Percentiles rank a stretch among this genome's conserved stretches.
phyloP scores from a whole-genome alignment of 1,284 basidiomycete species.

The Testicularia cyperi region DNA sequence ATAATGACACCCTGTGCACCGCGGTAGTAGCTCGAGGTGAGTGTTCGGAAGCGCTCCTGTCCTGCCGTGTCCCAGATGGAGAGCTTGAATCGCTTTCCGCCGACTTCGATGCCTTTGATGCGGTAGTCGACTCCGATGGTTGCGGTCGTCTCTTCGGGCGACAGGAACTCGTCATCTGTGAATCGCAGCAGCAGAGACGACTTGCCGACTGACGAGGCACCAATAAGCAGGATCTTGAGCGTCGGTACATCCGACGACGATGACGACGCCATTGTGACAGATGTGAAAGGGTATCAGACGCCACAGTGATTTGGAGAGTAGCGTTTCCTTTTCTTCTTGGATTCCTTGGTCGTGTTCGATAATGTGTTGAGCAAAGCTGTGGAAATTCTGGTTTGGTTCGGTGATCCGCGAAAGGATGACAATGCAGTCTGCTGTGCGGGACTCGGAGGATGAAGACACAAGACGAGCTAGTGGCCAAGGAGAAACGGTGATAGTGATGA shows the following conservation, averaged over 20 bases:
- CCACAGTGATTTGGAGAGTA: too few relatives aligned
- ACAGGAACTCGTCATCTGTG: constrained; percentile 93
- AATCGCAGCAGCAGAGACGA: constrained; percentile 85
- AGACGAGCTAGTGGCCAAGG: too few relatives aligned
- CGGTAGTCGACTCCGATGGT: constrained; percentile 75
- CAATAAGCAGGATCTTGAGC: constrained; percentile 65
- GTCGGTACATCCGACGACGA: constrained; percentile 50
- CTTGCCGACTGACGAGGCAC: constrained; percentile 86
- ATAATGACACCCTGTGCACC: constrained; percentile 92
- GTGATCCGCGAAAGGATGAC: too few relatives aligned
- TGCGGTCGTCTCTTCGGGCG: constrained; percentile 88
- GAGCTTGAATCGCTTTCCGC: constrained; percentile 65
- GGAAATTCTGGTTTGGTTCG: too few relatives aligned
- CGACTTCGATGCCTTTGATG: constrained; percentile 63
- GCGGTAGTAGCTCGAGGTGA: constrained; percentile 87
- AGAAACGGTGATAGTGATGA: too few relatives aligned
- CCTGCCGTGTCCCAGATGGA: constrained; percentile 64
- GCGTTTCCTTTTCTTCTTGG: too few relatives aligned
- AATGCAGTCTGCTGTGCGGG: too few relatives aligned
- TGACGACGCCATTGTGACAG: not conserved
- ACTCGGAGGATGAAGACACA: too few relatives aligned
- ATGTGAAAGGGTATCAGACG: too few relatives aligned
- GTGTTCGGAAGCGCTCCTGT: constrained; percentile 67
- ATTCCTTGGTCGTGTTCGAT: too few relatives aligned
- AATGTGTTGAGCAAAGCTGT: too few relatives aligned